Conservation (phyloP, 2,329 filamentous ascomycete species). For the Paraphaeosphaeria minitans region DNA sequence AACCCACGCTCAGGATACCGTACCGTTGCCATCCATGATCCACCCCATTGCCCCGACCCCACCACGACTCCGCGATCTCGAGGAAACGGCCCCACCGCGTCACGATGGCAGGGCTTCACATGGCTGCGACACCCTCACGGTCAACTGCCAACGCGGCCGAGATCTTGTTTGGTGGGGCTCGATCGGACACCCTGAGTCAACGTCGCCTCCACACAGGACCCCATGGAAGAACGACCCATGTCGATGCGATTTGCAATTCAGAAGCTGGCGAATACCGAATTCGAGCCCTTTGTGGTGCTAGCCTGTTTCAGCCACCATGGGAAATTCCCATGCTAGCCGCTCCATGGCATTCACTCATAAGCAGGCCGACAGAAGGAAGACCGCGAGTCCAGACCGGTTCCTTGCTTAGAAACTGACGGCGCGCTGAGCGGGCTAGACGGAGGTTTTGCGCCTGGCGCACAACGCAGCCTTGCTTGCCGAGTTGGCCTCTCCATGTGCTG, state of each 20-base stretch:
- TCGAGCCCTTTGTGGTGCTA: neutral
- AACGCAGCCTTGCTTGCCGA: neutral
- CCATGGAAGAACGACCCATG: neutral
- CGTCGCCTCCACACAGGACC: neutral
- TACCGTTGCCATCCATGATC: neutral
- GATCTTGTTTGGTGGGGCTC: neutral
- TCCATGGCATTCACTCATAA: neutral
- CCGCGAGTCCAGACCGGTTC: neutral
- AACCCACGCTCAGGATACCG: neutral
- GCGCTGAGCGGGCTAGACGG: neutral
- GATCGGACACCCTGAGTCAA: neutral
- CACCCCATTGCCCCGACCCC: neutral
- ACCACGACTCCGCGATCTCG: neutral
- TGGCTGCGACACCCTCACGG: neutral
- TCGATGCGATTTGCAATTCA: neutral
- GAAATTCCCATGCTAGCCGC: neutral
- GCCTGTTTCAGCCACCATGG: neutral
- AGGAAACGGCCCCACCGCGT: neutral
- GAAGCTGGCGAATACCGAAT: neutral
- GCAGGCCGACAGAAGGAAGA: neutral
- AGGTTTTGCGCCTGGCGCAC: neutral
- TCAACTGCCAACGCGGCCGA: neutral
- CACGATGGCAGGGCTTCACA: neutral
- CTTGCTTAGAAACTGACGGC: neutral
- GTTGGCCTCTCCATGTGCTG: neutral